Conservation (phyloP, 106 monocot genomes). For the Acanthochlamys bracteata region DNA sequence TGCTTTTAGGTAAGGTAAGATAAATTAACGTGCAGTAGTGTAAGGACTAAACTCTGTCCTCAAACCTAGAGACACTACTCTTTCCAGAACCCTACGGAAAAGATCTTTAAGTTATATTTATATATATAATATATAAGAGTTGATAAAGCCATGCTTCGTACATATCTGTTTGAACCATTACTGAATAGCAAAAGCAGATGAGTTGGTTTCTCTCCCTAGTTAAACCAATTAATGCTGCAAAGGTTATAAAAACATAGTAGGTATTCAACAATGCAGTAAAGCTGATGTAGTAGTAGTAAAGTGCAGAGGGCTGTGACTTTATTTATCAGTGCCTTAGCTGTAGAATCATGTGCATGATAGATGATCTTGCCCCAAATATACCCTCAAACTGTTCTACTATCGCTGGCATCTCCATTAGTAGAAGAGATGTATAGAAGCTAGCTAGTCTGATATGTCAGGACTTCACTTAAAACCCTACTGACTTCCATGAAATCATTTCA, state of each 20-base stretch:
- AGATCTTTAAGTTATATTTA: neutral
- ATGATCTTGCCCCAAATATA: constrained; percentile 11
- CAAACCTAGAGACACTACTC: constrained; percentile 4
- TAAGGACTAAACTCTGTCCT: constrained; percentile 2
- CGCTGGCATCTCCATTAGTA: constrained; percentile 8
- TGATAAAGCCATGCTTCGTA: neutral
- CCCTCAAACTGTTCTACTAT: neutral
- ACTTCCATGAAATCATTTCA: constrained; percentile 1
- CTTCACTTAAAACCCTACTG: constrained; percentile 3
- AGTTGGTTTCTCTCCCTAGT: too few relatives aligned
- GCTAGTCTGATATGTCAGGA: too few relatives aligned
- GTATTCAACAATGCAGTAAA: too few relatives aligned
- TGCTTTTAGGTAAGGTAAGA: neutral
- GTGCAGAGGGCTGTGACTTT: too few relatives aligned
- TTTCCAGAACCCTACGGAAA: constrained; percentile 5
- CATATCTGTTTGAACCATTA: neutral
- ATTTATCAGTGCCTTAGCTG: neutral
- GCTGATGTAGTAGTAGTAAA: too few relatives aligned
- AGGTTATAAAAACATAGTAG: too few relatives aligned
- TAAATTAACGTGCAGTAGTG: neutral
- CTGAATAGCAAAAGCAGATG: neutral
- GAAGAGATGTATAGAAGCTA: neutral
- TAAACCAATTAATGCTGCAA: too few relatives aligned
- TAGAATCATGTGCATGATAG: constrained; percentile 18
- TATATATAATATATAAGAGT: neutral